Evolutionary conservation across 345 rosid species (phyloP), one percentile per base, ranked within the genome.

Genomic region (Eucalyptus dawsonii): DNA sequence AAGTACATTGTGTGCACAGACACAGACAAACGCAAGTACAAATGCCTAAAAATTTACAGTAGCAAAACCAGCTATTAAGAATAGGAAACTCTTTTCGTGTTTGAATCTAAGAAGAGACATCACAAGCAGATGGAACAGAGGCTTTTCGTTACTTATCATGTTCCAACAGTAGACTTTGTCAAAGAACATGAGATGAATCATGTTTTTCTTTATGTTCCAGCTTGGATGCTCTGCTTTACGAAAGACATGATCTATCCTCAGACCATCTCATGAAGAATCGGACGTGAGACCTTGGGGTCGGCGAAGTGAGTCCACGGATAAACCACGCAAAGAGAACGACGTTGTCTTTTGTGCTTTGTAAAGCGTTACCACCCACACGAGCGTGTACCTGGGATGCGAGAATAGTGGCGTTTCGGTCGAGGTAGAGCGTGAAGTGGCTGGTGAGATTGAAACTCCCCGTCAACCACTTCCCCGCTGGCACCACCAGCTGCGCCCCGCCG

Each of bases 381-480:
- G 62, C 40, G 29, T 31, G 27, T 80, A 97, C 99, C 96, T 95
- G 93, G 69, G 98, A 93, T 11, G 95, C 99, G 72, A 96, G 95
- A 88, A 96, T 91, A 86, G 93, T 92, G 7, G 97, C 97, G 44
- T 94, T 96, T 86, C 94, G 91, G 40, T 93, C 94, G 31, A 97
- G 93, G 86, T 92, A 97, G 89, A 96, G 96, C 87, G 99, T 96
- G 92, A 97, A 96, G 89, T 97, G 94, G 86, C 96, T 95, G 15
- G 98, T 97, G 86, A 97, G 94, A 90, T 96, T 96, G 81, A 97
- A 96, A 90, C 97, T 95, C 40, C 99, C 99, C 19, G 99, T 96
- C 42, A 97, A 90, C 97, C 97, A 96, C 92, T 94, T 96, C 81
- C 99, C 99, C 0, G 95, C 93, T 6, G 99, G 99, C 9, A 97